A percentile compares a stretch with the other conserved stretches of the same genome.
Conservation (phyloP, 148 eudicot species). For the Gaultheria prostrata region DNA sequence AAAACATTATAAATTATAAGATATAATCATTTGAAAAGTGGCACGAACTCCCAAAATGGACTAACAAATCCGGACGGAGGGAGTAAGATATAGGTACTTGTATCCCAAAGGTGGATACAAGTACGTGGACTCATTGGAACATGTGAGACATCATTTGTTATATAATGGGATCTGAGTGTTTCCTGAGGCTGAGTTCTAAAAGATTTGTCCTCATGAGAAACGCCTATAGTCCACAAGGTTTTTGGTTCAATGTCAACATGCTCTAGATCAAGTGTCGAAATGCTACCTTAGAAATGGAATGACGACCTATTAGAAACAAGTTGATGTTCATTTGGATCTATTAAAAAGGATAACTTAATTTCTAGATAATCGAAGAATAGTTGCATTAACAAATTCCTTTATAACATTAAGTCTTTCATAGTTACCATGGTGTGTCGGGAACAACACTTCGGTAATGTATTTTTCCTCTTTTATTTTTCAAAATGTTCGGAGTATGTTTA, state of each 20-base stretch:
- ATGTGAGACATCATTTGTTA: not conserved
- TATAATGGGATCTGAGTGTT: not conserved
- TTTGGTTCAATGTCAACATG: not conserved
- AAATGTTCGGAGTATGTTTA: not conserved
- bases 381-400: not conserved
- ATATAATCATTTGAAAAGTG: no score
- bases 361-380: not conserved
- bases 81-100: not conserved
- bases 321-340: not conserved
- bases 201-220: not conserved
- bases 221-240: not conserved
- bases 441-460: not conserved
- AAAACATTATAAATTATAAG: no score
- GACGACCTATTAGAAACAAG: not conserved
- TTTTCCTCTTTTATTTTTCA: not conserved
- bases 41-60: not conserved
- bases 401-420: not conserved
- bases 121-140: not conserved
- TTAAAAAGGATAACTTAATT: no score
- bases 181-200: not conserved
- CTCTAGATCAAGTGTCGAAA: not conserved
- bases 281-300: not conserved
- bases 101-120: not conserved
- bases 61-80: no score
- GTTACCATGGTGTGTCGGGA: not conserved